Evolutionary conservation across 495 filamentous ascomycete genomes (phyloP).

Genomic region (Cercophora scortea): DNA sequence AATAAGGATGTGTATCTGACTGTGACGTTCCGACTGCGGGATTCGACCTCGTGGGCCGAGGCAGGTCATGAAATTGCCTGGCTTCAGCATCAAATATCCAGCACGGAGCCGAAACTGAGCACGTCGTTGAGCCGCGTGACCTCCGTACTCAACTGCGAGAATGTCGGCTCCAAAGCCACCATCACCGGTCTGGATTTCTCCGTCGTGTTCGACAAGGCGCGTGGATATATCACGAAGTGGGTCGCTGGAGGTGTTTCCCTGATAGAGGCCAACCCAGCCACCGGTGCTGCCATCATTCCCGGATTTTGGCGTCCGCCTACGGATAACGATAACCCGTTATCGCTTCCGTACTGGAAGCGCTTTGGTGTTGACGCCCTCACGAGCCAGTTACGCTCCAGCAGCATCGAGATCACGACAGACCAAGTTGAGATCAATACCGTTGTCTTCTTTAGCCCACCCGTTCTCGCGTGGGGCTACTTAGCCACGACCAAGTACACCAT

Average conservation of each 20-base stretch:
- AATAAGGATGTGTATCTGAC: constrained; percentile 15
- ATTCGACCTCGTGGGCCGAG: constrained; percentile 13
- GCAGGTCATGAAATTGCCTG: constrained; percentile 21
- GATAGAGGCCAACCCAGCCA: constrained; percentile 30
- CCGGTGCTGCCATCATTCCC: constrained; percentile 26
- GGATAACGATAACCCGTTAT: constrained; percentile 47
- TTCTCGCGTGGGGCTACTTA: constrained; percentile 50
- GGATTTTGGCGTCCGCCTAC: constrained; percentile 43
- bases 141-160: background rate
- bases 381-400: constrained; percentile 33
- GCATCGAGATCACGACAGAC: constrained; percentile 23
- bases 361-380: constrained; percentile 27
- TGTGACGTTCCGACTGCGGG: constrained; percentile 10
- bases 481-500: constrained; percentile 43
- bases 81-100: constrained; percentile 11
- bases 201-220: constrained; percentile 33
- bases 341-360: constrained; percentile 31
- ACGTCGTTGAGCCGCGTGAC: background rate
- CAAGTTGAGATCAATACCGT: constrained; percentile 28
- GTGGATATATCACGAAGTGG: constrained; percentile 33
- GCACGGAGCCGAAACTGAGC: background rate
- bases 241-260: constrained; percentile 9
- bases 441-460: constrained; percentile 37
- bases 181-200: constrained; percentile 8
- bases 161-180: background rate